Evolutionary conservation across 2,329 filamentous ascomycete species (phyloP).

Genomic region (Pleochaeta shiraiana): DNA sequence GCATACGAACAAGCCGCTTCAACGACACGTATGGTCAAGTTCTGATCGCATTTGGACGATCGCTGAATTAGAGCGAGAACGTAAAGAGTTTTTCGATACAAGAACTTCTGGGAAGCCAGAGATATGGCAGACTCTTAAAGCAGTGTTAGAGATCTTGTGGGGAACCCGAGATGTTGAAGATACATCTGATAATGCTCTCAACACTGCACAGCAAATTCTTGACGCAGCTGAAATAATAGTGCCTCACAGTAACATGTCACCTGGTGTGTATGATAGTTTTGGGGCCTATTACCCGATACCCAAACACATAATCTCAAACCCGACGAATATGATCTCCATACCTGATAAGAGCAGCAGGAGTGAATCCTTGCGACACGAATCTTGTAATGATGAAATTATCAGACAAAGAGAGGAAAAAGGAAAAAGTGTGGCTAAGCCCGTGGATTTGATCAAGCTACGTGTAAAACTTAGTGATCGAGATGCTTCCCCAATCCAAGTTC

Average conservation of each 20-base stretch:
- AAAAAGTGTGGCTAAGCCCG: slow-evolving; percentile 13
- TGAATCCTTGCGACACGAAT: slow-evolving; percentile 15
- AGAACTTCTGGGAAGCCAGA: slow-evolving; percentile 56
- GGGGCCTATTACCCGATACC: slow-evolving; percentile 50
- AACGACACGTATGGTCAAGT: slow-evolving; percentile 42
- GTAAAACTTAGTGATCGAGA: slow-evolving; percentile 21
- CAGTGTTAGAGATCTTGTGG: slow-evolving; percentile 47
- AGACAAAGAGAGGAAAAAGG: slow-evolving; percentile 27
- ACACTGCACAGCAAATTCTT: slow-evolving; percentile 59
- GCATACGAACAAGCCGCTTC: slow-evolving; percentile 49
- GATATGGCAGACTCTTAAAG: slow-evolving; percentile 56
- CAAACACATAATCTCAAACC: slow-evolving; percentile 46
- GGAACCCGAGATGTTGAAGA: slow-evolving; percentile 20
- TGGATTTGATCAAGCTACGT: slow-evolving; percentile 13
- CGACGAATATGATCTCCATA: slow-evolving; percentile 27
- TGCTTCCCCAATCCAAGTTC: slow-evolving; percentile 38
- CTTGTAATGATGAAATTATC: slow-evolving; percentile 22
- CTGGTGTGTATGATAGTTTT: slow-evolving; percentile 42
- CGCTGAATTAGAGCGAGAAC: slow-evolving; percentile 43
- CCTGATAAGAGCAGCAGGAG: slow-evolving; percentile 9
- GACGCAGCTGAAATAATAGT: slow-evolving; percentile 57
- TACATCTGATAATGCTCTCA: slow-evolving; percentile 22
- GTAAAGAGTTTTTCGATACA: slow-evolving; percentile 77
- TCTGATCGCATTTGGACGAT: slow-evolving; percentile 46
- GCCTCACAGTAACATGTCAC: slow-evolving; percentile 47